Base-by-base conservation (phyloP, 805 yeast genomes). In the Candida krabiensis region DNA sequence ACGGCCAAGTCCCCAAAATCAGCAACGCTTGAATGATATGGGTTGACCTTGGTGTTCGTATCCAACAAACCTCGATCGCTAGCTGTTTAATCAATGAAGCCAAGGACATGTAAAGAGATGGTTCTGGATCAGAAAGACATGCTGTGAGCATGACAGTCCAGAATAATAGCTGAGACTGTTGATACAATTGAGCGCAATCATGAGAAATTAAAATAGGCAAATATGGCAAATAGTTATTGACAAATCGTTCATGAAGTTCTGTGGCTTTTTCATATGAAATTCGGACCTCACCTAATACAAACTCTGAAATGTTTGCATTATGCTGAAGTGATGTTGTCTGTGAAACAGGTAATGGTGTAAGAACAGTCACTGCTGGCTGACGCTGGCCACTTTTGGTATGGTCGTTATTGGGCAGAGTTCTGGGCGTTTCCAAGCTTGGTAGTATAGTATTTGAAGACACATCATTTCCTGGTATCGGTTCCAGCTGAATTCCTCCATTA, bases 91-190 rank as follows among this genome's bases (percentile, higher is more conserved):
- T 85, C 28, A 87, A 69, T 2, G 86, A 77, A 12, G 93, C 83
- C 31, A 89, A 66, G 19, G 83, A 73, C 61, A 78, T 77, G 66
- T 90, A 90, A 31, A 88, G 58, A 0, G 85, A 72, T 3, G 97
- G 96, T 33, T 86, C 91, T 0, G 95, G 91, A 51, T 89, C 96
- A 0, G 95, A 80, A 14, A 84, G 66, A 30, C 93, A 80, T 0
- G 96, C 95, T 0, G 95, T 87, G 30, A 86, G 68, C 69, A 87
- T 84, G 2, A 89, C 91, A 0, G 95, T 77, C 97, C 97, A 90
- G 56, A 90, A 90, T 35, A 90, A 67, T 16, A 89, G 67, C 54
- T 86, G 91, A 0, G 95, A 86, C 53, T 86, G 93, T 13, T 83
- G 74, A 59, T 86, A 87, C 15, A 90, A 71, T 55, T 86, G 93